Conservation (phyloP, 1,139 yeast genomes). For the Kodamaea plutei region DNA sequence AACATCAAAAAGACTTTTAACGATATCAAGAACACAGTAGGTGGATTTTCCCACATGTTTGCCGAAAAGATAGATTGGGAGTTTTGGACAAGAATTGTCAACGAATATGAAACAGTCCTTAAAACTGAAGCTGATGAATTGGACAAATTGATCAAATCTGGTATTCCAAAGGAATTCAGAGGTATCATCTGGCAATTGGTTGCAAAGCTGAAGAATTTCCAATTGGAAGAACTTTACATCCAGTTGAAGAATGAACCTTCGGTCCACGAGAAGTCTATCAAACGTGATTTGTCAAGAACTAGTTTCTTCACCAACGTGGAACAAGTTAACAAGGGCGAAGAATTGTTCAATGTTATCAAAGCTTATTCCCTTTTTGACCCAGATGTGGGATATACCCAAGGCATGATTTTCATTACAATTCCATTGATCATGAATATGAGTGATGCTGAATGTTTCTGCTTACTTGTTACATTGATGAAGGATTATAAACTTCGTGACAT, state of each 20-base stretch:
- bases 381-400: constrained; percentile 96
- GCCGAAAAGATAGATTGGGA: constrained; percentile 65
- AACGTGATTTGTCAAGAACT: constrained; percentile 79
- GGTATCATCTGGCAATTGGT: constrained; percentile 92
- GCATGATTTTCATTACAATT: constrained; percentile 89
- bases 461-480: constrained; percentile 79
- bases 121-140: constrained; percentile 56
- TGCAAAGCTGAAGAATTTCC: constrained; percentile 70
- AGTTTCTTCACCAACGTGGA: constrained; percentile 67
- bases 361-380: constrained; percentile 84
- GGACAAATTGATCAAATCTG: constrained; percentile 58
- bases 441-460: constrained; percentile 81
- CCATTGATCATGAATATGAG: constrained; percentile 79
- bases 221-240: constrained; percentile 66
- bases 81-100: constrained; percentile 80
- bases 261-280: constrained; percentile 72
- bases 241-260: constrained; percentile 51
- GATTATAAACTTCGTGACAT: constrained; percentile 73
- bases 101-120: constrained; percentile 68
- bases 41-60: constrained; percentile 36
- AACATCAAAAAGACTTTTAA: constrained; percentile 63
- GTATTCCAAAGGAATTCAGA: constrained; percentile 81
- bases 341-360: constrained; percentile 70
- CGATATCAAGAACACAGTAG: constrained; percentile 45
- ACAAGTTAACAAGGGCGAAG: constrained; percentile 47